Conservation (phyloP, 176 grass and related monocot species). For the Poa pratensis region DNA sequence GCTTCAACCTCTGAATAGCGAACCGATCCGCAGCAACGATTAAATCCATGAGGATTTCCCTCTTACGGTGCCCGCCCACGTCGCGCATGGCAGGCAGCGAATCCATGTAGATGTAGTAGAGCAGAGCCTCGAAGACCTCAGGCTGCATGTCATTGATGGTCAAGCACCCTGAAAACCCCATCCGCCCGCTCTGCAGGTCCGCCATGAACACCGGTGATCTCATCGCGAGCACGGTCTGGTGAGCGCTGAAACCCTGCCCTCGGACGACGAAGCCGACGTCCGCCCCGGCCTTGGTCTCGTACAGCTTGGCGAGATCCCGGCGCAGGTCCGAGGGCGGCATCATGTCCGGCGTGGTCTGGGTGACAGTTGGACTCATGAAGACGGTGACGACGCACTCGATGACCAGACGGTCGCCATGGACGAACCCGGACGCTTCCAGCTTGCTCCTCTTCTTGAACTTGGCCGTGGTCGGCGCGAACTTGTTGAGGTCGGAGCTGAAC, state of each 20-base stretch:
- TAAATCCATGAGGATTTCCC: slow-evolving; percentile 17
- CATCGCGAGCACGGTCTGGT: slow-evolving; percentile 40
- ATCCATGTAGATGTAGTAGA: slow-evolving; percentile 45
- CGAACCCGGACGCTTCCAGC: slow-evolving; percentile 41
- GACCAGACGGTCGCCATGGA: slow-evolving; percentile 44
- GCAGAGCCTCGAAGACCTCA: slow-evolving; percentile 38
- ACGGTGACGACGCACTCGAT: slow-evolving; percentile 42
- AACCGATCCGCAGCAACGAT: slow-evolving; percentile 51
- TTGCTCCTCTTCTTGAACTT: slow-evolving; percentile 25
- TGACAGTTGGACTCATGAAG: background rate
- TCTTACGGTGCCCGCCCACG: background rate
- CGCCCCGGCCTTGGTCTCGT: background rate
- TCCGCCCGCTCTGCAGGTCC: slow-evolving; percentile 10
- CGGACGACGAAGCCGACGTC: slow-evolving; percentile 36
- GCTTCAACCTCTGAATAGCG: slow-evolving; percentile 36
- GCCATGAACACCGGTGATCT: slow-evolving; percentile 60
- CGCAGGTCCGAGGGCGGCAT: slow-evolving; percentile 12
- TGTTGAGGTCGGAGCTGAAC: slow-evolving; percentile 17
- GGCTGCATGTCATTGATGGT: slow-evolving; percentile 44
- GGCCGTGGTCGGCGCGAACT: background rate
- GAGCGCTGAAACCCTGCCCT: slow-evolving; percentile 34
- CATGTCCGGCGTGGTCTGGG: slow-evolving; percentile 1
- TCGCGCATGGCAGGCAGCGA: background rate
- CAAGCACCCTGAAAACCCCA: slow-evolving; percentile 23
- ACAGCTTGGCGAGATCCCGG: slow-evolving; percentile 16